Evolutionary conservation across 2,329 filamentous ascomycete species (phyloP), one percentile per base, ranked within the genome.

Genomic region (Gnomoniopsis smithogilvyi): DNA sequence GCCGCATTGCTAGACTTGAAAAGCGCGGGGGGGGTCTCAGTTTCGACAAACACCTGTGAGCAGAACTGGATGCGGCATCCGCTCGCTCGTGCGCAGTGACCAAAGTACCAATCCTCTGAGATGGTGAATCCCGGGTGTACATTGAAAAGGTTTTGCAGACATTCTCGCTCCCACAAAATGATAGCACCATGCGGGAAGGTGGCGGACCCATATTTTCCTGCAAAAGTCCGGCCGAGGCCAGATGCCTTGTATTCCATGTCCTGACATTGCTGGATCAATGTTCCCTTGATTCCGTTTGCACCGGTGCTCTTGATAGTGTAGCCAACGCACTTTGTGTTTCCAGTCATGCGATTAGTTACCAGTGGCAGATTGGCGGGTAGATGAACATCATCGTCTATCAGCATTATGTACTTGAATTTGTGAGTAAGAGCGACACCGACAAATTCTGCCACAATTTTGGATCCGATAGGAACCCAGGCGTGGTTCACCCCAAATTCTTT

Each of bases 91-190:
- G 76, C 74, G 6, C 75, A 75, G 64, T 80, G 76, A 1, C 79
- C 79, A 43, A 81, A 78, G 67, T 79, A 81, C 79, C 79, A 81
- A 64, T 81, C 78, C 53, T 81, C 78, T 0, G 75, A 78, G 10
- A 81, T 74, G 1, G 71, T 75, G 64, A 79, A 81, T 0, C 79
- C 79, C 0, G 79, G 78, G 61, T 81, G 79, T 34, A 77, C 70
- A 56, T 76, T 68, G 64, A 81, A 79, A 1, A 74, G 76, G 34
- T 74, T 66, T 52, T 76, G 72, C 10, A 80, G 67, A 43, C 79
- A 75, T n/a, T 76, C 66, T 1, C 75, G 70, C 56, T 80, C 74
- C 78, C 74, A 81, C 2, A 81, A 69, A 10, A 75, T 76, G 45
- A 81, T 81, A 14, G 78, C 78, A 10, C 79, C 79, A 57, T 81